Base-by-base conservation (phyloP, 768 basidiomycete genomes). In the Rubroboletus satanas region DNA sequence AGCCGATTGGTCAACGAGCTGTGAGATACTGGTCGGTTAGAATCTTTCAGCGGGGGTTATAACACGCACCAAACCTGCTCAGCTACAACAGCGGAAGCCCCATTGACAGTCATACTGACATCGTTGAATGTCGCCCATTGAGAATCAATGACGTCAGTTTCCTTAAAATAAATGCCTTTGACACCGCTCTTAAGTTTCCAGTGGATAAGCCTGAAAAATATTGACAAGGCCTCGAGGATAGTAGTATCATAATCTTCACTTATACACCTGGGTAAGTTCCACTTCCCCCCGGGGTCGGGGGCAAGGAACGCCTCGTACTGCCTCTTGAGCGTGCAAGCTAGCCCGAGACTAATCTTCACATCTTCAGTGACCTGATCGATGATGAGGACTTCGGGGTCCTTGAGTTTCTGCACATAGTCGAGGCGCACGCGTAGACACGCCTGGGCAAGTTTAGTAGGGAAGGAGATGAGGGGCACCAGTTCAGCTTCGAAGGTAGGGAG, bases 41-140 rank as follows among this genome's bases (percentile, higher is more conserved):
- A 45, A 56, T 3, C 15, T 21, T 18, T 32, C 23, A 45, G 14
- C 14, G 15, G 52, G 46, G 14, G 49, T 18, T 37, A 51, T 32
- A 45, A 59, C 49, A 53, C 87, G 47, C 66, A 96, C 96, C 93
- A 96, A 61, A 98, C 83, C 64, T 97, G 92, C 72, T 98, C 96
- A 11, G 95, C 95, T 10, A 99, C 94, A 5, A 96, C 75, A 49
- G 88, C 74, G 18, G 96, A 93, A 23, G 95, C 97, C 5, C 91
- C 91, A 18, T 83, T 77, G 9, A 93, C 87, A 36, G 87, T 90
- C 69, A 94, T 77, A 54, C 93, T 93, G 49, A 96, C 93, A 68
- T 91, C 90, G 60, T 90, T 90, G 72, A 98, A 86, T 21, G 96
- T 95, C 18, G 90, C 87, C 90, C 94, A 96, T 64, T 98, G 94